phyloP scores from a whole-genome alignment of 1,284 basidiomycete genomes.

The Melampsora larici-populina region DNA sequence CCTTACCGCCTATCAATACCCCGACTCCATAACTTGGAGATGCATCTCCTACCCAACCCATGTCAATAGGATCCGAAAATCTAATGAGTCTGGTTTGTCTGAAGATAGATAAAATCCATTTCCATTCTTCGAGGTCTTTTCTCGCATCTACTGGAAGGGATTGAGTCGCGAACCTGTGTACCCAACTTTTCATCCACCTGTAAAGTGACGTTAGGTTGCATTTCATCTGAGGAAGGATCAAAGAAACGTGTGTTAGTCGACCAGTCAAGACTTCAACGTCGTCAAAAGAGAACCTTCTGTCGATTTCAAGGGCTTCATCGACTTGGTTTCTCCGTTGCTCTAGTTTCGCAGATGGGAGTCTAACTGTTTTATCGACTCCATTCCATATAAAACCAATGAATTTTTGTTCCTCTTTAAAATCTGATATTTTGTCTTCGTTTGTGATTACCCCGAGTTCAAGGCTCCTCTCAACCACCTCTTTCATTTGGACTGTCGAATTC shows the following conservation, averaged over 20 bases:
- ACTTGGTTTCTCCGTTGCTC: neutral
- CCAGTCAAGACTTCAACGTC: neutral
- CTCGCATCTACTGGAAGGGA: neutral
- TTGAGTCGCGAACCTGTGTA: neutral
- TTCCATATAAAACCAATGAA: no score
- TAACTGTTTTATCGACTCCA: neutral
- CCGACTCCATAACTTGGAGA: neutral
- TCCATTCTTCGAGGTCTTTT: neutral
- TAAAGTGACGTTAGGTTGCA: neutral
- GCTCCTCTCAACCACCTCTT: neutral
- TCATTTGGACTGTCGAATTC: no score
- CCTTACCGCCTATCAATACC: neutral
- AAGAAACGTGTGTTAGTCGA: neutral
- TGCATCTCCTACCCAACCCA: no score
- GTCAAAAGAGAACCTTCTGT: neutral
- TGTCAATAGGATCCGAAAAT: no score
- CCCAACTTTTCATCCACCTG: slow-evolving; percentile 4
- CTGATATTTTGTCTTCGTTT: neutral
- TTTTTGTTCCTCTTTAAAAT: neutral
- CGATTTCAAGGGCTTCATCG: neutral
- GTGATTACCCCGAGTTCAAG: neutral
- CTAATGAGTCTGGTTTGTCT: no score
- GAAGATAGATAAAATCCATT: no score
- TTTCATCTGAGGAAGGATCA: neutral
- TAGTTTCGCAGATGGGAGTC: neutral